phyloP scores from a whole-genome alignment of 2,329 filamentous ascomycete species.

The Aspergillus tamarii region DNA sequence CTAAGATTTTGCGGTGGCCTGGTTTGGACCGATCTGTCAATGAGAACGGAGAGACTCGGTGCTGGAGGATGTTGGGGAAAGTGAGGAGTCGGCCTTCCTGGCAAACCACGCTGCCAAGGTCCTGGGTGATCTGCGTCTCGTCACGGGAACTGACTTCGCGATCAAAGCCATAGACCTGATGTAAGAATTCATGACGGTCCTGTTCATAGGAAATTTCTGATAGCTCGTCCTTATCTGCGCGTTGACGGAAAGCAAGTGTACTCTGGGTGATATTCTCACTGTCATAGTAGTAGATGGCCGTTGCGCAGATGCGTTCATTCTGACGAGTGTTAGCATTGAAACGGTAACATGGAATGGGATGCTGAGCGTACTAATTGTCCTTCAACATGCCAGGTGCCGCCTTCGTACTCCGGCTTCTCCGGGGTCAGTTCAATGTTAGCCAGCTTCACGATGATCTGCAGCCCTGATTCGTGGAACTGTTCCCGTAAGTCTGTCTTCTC shows the following conservation, averaged over 20 bases:
- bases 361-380: constrained; percentile 37
- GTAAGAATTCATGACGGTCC: not conserved
- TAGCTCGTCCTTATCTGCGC: constrained; percentile 10
- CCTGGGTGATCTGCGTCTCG: constrained; percentile 21
- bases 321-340: not conserved
- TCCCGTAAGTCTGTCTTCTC: constrained; percentile 23
- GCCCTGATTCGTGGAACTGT: constrained; percentile 39
- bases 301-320: constrained; percentile 67
- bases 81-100: constrained; percentile 13
- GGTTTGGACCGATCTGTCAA: constrained; percentile 55
- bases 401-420: constrained; percentile 58
- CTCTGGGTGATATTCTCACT: constrained; percentile 62
- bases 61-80: constrained; percentile 45
- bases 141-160: not conserved
- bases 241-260: constrained; percentile 55
- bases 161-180: constrained; percentile 11
- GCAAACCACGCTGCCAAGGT: constrained; percentile 13
- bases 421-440: constrained; percentile 64
- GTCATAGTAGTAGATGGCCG: constrained; percentile 68
- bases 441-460: constrained; percentile 62
- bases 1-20: constrained; percentile 61
- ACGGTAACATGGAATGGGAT: not conserved
- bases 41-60: constrained; percentile 55
- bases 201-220: constrained; percentile 1
- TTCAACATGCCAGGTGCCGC: constrained; percentile 49